A percentile compares a stretch with the other conserved stretches of the same genome.
These are phyloP conservation scores for Sporobolus alterniflorus DNA, from an alignment of 202 grass and related monocot species.

Conservation along the genomic window DNA sequence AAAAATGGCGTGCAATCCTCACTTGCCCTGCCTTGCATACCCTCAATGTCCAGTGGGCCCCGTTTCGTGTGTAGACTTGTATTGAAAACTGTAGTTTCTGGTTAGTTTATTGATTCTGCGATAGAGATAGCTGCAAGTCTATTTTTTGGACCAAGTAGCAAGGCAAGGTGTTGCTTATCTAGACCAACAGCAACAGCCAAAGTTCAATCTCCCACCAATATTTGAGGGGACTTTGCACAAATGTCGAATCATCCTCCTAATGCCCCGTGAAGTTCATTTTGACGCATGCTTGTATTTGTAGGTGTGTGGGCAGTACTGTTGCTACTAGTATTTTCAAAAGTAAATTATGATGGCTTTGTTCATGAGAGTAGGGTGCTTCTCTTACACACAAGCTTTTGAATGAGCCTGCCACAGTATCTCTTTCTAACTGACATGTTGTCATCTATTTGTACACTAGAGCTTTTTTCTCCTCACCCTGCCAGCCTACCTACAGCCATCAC, in stretches of 20 bases:
- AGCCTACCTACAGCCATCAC: constrained; percentile 52
- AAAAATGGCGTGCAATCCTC: constrained; percentile 46
- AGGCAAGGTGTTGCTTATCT: background rate
- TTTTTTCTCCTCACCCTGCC: constrained; percentile 50
- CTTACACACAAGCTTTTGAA: constrained; percentile 90
- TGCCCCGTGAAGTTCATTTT: too few species aligned
- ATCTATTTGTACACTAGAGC: constrained; percentile 59
- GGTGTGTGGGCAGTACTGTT: constrained; percentile 27
- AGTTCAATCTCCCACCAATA: too few species aligned
- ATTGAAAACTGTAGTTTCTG: constrained; percentile 17
- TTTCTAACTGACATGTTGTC: constrained; percentile 72
- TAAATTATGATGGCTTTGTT: constrained; percentile 52
- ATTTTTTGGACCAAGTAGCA: constrained; percentile 18
- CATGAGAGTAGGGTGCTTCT: constrained; percentile 58
- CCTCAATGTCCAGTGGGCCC: constrained; percentile 53
- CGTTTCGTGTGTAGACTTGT: background rate
- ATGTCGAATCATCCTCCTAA: too few species aligned
- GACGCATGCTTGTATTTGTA: background rate
- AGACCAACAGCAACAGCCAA: background rate
- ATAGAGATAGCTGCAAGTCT: background rate
- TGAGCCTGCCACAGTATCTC: constrained; percentile 47
- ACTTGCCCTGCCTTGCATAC: constrained; percentile 39
- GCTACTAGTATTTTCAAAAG: constrained; percentile 37
- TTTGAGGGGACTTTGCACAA: too few species aligned
- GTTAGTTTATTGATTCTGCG: constrained; percentile 20